Percentiles rank a stretch among this genome's conserved stretches.
Conservation (phyloP, 1,139 yeast genomes). For the Candida neerlandica region DNA sequence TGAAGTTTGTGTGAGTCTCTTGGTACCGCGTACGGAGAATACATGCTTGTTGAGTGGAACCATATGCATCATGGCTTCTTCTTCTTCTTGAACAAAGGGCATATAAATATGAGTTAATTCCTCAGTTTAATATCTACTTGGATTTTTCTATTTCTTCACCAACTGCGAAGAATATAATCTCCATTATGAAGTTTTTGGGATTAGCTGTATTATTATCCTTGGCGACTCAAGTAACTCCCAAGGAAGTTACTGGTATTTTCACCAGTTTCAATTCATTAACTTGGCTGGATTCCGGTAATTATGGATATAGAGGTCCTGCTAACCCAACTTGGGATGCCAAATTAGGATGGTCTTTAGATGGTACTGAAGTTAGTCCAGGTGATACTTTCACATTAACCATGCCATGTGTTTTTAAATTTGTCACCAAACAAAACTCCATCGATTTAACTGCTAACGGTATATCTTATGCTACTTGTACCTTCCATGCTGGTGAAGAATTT, state of each 20-base stretch:
- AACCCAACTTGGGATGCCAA: constrained; percentile 27
- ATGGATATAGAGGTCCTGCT: constrained; percentile 14
- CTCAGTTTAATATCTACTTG: background rate
- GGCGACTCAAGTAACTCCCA: constrained; percentile 6
- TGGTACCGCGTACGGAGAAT: too few species aligned
- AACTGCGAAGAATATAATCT: background rate
- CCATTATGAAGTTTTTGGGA: constrained; percentile 4
- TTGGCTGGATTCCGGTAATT: constrained; percentile 9
- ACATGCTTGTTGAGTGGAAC: too few species aligned
- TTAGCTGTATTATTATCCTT: background rate
- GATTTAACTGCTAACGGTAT: constrained; percentile 25
- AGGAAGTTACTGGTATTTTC: constrained; percentile 8
- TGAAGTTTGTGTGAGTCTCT: too few species aligned
- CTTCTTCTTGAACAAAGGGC: too few species aligned
- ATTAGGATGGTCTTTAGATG: constrained; percentile 26
- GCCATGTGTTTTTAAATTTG: constrained; percentile 29
- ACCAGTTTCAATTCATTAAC: constrained; percentile 9
- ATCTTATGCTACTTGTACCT: constrained; percentile 29
- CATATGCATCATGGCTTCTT: too few species aligned
- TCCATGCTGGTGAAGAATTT: constrained; percentile 23
- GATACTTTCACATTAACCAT: constrained; percentile 29
- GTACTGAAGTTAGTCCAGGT: constrained; percentile 21
- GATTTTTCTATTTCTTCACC: background rate
- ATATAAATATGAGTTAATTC: too few species aligned
- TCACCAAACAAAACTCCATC: constrained; percentile 17